Percentiles rank a stretch among this genome's conserved stretches.
Conservation (phyloP, 139 green algal genomes). For the Axilococcus clingmanii region DNA sequence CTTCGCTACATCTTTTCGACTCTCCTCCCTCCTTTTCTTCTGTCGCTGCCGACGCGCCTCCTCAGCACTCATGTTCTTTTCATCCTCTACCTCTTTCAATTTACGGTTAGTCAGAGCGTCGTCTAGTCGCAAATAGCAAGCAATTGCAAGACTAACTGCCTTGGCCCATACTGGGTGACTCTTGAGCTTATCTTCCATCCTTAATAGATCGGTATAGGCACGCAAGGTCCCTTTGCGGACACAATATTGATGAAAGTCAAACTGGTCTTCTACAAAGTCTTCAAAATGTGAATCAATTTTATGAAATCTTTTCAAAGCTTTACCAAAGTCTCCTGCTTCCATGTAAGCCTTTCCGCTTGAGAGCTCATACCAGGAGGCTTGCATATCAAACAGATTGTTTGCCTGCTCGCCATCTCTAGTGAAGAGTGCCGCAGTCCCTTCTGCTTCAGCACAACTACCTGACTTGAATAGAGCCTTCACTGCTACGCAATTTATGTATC, state of each 20-base stretch:
- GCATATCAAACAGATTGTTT: conserved; percentile 90
- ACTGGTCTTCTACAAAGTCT: conserved; percentile 92
- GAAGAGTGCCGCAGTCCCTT: conserved; percentile 76
- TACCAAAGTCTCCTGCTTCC: conserved; percentile 25
- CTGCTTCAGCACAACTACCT: conserved; percentile 47
- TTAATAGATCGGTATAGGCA: conserved; percentile 81
- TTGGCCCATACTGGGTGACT: conserved; percentile 11
- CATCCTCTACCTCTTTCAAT: conserved; percentile 29
- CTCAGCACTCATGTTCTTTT: conserved; percentile 51
- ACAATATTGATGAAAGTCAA: conserved; percentile 99
- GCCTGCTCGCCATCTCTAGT: conserved; percentile 78
- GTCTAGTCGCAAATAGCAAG: conserved; percentile 59
- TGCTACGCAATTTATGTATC: conserved; percentile 85
- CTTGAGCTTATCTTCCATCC: conserved; percentile 24
- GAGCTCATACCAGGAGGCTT: conserved; percentile 94
- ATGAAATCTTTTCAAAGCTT: conserved; percentile 81
- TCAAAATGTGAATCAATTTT: conserved; percentile 75
- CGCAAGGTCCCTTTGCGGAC: conserved; percentile 92
- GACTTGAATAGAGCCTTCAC: conserved; percentile 62
- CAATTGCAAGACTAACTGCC: conserved; percentile 50
- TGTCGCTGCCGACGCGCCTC: conserved; percentile 50
- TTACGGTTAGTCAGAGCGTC: conserved; percentile 29
- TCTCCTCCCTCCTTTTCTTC: conserved; percentile 38
- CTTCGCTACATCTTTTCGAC: too few relatives aligned
- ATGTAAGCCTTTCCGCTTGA: conserved; percentile 61